Conservation (phyloP, 106 monocot species). For the Narthecium ossifragum region DNA sequence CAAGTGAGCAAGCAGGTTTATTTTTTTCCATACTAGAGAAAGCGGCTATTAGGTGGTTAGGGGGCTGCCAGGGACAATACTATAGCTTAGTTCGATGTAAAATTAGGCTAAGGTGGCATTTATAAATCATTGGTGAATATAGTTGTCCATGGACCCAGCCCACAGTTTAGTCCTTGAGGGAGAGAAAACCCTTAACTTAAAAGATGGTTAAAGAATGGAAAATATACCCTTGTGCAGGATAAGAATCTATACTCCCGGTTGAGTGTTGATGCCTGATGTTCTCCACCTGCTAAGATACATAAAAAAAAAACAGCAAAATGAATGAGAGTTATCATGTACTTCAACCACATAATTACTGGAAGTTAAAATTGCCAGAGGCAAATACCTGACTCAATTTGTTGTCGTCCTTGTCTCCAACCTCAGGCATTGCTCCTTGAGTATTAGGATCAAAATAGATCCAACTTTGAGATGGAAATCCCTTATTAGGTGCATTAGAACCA, state of each 20-base stretch:
- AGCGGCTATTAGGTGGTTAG: no score
- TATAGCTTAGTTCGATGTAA: not conserved
- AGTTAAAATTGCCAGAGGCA: not conserved
- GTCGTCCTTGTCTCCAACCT: slow-evolving; percentile 7
- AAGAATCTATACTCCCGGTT: slow-evolving; percentile 15
- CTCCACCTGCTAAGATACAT: slow-evolving; percentile 18
- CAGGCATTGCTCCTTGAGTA: slow-evolving; percentile 11
- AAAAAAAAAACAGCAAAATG: not conserved
- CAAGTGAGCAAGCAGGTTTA: no score
- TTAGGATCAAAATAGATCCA: slow-evolving; percentile 20
- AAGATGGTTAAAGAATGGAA: not conserved
- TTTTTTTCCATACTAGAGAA: no score
- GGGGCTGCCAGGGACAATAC: not conserved
- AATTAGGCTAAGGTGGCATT: not conserved
- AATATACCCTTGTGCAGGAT: slow-evolving; percentile 26
- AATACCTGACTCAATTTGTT: slow-evolving; percentile 30
- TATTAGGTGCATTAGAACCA: slow-evolving; percentile 14
- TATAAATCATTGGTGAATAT: not conserved
- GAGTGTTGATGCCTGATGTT: slow-evolving; percentile 11
- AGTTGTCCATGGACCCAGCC: not conserved
- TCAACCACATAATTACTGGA: not conserved
- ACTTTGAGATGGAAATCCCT: slow-evolving; percentile 4
- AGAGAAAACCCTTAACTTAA: no score
- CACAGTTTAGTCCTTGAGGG: no score
- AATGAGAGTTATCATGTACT: not conserved